Percentiles rank a stretch among this genome's conserved stretches.
phyloP scores from a whole-genome alignment of 2,329 filamentous ascomycete genomes.

The Trichothecium sympodiale region DNA sequence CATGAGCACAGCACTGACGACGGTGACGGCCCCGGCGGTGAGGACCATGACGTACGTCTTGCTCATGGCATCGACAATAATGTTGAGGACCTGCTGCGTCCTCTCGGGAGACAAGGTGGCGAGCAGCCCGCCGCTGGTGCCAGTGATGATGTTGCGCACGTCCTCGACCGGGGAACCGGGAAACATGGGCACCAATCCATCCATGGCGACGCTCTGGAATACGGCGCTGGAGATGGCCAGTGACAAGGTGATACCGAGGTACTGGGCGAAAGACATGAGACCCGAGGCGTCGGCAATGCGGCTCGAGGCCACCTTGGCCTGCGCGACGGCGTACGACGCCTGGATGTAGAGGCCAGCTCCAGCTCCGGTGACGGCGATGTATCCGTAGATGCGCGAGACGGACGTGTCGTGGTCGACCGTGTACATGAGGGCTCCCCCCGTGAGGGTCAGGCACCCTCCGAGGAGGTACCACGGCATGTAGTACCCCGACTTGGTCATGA shows the following conservation, averaged over 20 bases:
- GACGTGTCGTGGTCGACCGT: constrained; percentile 5
- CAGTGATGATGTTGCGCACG: constrained; percentile 3
- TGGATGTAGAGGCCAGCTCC: constrained; percentile 24
- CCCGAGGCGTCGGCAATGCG: constrained; percentile 19
- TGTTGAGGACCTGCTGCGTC: neutral
- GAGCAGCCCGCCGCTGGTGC: constrained; percentile 13
- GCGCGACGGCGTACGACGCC: constrained; percentile 22
- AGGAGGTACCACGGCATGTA: constrained; percentile 27
- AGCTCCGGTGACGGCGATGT: constrained; percentile 24
- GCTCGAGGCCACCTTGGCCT: constrained; percentile 16
- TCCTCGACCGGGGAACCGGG: neutral
- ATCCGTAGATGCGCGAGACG: constrained; percentile 18
- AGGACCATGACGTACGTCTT: constrained; percentile 1
- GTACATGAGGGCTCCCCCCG: constrained; percentile 21
- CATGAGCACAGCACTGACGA: neutral
- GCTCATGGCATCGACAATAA: constrained; percentile 1
- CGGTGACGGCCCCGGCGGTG: neutral
- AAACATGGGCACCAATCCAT: constrained; percentile 4
- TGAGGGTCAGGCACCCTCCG: constrained; percentile 19
- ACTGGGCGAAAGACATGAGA: constrained; percentile 22
- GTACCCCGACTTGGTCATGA: constrained; percentile 22
- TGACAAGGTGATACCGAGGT: constrained; percentile 18
- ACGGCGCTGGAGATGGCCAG: constrained; percentile 21
- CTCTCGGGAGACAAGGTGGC: neutral
- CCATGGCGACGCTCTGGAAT: constrained; percentile 19